phyloP scores from a whole-genome alignment of 805 yeast genomes.

The Cyberlindnera xishuangbannaensis region DNA sequence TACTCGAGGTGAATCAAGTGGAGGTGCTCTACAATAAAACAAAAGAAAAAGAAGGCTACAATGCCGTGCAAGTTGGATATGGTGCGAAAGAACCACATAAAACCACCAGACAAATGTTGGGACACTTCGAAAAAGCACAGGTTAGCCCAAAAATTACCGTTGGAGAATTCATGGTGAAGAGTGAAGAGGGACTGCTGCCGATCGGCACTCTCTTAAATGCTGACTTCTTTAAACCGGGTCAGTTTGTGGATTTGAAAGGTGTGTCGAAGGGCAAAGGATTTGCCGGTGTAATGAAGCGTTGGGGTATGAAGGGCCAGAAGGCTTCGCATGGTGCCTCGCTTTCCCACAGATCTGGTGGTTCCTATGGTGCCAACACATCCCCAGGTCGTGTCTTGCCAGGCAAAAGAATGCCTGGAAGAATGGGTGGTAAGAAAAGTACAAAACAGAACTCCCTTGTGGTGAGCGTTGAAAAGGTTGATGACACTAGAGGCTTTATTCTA shows the following conservation, averaged over 20 bases:
- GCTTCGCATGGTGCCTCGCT: conserved; percentile 95
- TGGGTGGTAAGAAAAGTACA: conserved; percentile 78
- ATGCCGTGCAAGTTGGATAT: conserved; percentile 82
- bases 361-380: conserved; percentile 90
- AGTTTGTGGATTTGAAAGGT: conserved; percentile 75
- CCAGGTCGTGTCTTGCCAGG: conserved; percentile 97
- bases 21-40: conserved; percentile 80
- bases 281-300: conserved; percentile 97
- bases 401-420: conserved; percentile 96
- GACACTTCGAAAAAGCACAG: conserved; percentile 70
- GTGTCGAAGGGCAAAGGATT: conserved; percentile 92
- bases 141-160: conserved; percentile 78
- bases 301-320: conserved; percentile 79
- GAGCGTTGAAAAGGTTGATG: conserved; percentile 52
- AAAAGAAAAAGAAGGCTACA: conserved; percentile 67
- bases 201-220: conserved; percentile 76
- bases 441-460: conserved; percentile 70
- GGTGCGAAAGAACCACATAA: conserved; percentile 62
- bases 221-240: conserved; percentile 79
- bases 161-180: conserved; percentile 75
- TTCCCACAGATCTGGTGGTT: conserved; percentile 95
- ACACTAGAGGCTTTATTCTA: conserved; percentile 71
- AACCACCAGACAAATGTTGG: conserved; percentile 59
- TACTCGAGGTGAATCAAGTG: conserved; percentile 78
- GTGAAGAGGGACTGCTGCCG: conserved; percentile 58